Conservation (phyloP, 768 basidiomycete genomes). For the Hericium erinaceus region DNA sequence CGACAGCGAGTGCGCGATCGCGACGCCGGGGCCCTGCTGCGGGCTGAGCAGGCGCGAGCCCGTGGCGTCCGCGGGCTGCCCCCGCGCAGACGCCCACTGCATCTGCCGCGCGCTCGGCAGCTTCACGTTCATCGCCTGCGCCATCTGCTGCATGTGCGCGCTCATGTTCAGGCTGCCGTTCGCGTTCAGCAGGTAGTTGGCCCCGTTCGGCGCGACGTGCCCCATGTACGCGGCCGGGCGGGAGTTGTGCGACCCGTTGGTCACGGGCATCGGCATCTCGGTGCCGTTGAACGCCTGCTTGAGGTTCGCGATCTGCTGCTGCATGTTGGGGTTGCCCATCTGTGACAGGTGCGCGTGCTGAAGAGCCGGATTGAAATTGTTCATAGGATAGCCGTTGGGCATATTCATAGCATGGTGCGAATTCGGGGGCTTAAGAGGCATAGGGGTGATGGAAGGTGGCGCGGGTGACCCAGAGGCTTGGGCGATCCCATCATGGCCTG, state of each 20-base stretch:
- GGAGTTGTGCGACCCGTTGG: slow-evolving; percentile 15
- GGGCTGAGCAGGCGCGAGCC: slow-evolving; percentile 9
- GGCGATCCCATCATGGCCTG: slow-evolving; percentile 6
- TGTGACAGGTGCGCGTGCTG: slow-evolving; percentile 26
- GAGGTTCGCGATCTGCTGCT: slow-evolving; percentile 55
- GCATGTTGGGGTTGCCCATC: slow-evolving; percentile 33
- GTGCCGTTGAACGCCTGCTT: slow-evolving; percentile 43
- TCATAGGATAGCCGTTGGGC: slow-evolving; percentile 33
- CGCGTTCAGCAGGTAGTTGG: slow-evolving; percentile 19
- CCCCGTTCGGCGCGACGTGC: slow-evolving; percentile 27
- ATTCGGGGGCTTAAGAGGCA: slow-evolving; percentile 40
- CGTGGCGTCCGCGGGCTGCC: not conserved
- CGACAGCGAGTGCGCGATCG: slow-evolving; percentile 20
- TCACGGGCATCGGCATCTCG: slow-evolving; percentile 28
- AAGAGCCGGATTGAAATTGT: slow-evolving; percentile 32
- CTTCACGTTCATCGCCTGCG: slow-evolving; percentile 30
- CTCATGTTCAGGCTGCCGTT: slow-evolving; percentile 27
- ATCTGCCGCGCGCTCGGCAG: slow-evolving; percentile 28
- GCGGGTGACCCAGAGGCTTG: slow-evolving; percentile 2
- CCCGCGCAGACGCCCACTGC: slow-evolving; percentile 27
- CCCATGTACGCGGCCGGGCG: slow-evolving; percentile 28
- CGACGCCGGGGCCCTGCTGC: slow-evolving; percentile 17
- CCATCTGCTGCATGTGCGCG: slow-evolving; percentile 26
- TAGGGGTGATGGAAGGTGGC: slow-evolving; percentile 23
- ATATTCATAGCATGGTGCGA: slow-evolving; percentile 27